Evolutionary conservation across 768 basidiomycete species (phyloP).

Genomic region (Rhizopogon vesiculosus): DNA sequence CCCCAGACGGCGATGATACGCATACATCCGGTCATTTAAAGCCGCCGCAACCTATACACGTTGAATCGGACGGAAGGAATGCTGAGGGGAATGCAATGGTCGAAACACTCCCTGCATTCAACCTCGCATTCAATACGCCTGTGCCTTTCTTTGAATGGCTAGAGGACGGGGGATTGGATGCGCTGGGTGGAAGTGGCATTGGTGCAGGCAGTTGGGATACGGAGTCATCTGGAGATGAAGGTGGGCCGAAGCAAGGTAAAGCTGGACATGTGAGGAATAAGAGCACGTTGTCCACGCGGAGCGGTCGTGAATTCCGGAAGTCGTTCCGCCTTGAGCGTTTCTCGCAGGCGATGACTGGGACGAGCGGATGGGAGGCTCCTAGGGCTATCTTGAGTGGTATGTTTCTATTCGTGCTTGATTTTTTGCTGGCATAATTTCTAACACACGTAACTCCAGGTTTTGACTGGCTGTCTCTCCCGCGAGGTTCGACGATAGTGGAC

Average conservation of each 20-base stretch:
- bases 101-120: conserved; percentile 50
- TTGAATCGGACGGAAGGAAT: no score
- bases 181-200: conserved; percentile 17
- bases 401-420: conserved; percentile 10
- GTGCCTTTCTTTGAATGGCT: conserved; percentile 71
- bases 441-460: conserved; percentile 38
- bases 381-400: conserved; percentile 52
- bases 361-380: conserved; percentile 65
- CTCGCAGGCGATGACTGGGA: conserved; percentile 73
- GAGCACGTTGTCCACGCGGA: background rate
- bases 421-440: background rate
- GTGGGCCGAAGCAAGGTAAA: background rate
- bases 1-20: background rate
- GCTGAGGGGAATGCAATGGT: background rate
- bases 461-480: conserved; percentile 49
- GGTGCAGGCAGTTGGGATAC: conserved; percentile 7
- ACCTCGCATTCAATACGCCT: conserved; percentile 57
- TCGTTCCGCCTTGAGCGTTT: conserved; percentile 60
- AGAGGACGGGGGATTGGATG: conserved; percentile 46
- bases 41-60: background rate
- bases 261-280: background rate
- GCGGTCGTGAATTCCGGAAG: conserved; percentile 20
- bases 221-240: background rate
- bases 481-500: conserved; percentile 54
- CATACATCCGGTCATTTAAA: background rate